Evolutionary conservation across 768 basidiomycete species (phyloP).

Genomic region (Kwoniella sp.): DNA sequence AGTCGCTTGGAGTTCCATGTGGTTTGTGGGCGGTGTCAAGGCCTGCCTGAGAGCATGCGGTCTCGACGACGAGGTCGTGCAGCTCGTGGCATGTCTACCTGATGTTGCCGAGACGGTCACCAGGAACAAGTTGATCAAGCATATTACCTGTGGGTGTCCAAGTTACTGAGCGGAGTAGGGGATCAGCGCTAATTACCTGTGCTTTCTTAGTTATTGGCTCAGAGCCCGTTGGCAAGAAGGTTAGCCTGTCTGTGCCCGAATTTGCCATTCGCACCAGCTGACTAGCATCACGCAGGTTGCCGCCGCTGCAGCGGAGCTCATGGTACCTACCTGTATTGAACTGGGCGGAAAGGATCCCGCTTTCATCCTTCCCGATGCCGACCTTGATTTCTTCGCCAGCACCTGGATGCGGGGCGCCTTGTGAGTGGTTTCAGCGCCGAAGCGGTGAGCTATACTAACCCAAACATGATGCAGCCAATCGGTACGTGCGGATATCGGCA

Average conservation of each 20-base stretch:
- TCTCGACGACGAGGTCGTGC: conserved; percentile 80
- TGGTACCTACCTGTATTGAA: conserved; percentile 89
- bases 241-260: neutral
- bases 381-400: conserved; percentile 72
- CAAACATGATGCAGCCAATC: conserved; percentile 29
- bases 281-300: conserved; percentile 56
- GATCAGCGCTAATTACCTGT: neutral
- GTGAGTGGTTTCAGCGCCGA: conserved; percentile 55
- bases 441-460: neutral
- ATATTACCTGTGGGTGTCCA: conserved; percentile 65
- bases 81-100: conserved; percentile 84
- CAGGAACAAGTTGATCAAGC: conserved; percentile 69
- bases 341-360: conserved; percentile 96
- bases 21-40: conserved; percentile 71
- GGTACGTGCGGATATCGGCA: conserved; percentile 7
- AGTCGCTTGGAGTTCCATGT: conserved; percentile 79
- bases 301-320: conserved; percentile 71
- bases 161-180: neutral
- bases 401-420: conserved; percentile 87
- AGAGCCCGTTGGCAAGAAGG: conserved; percentile 53
- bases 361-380: conserved; percentile 78
- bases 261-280: neutral
- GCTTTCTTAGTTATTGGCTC: conserved; percentile 47
- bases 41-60: conserved; percentile 73
- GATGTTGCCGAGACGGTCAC: conserved; percentile 80